phyloP scores from a whole-genome alignment of 306 rosid species.

The Malus fusca region DNA sequence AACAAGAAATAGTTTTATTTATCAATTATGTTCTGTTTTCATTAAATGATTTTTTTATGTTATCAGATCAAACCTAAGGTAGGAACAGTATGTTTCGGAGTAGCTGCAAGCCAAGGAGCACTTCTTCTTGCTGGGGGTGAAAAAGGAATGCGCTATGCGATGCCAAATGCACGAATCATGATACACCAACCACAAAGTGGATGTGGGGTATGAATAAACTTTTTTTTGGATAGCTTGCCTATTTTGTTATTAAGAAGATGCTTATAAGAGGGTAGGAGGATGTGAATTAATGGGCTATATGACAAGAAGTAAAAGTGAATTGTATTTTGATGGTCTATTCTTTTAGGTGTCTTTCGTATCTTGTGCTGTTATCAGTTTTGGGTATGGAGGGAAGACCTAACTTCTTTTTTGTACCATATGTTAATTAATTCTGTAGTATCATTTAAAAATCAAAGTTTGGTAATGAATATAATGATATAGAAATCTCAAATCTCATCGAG shows the following conservation, averaged over 20 bases:
- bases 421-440: background rate
- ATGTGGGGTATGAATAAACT: conserved; percentile 57
- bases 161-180: conserved; percentile 98
- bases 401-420: background rate
- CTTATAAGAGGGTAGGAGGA: background rate
- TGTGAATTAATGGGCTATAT: background rate
- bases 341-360: background rate
- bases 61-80: conserved; percentile 96
- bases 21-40: conserved; percentile 4
- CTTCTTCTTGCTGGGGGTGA: conserved; percentile 99
- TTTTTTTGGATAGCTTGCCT: background rate
- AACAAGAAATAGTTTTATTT: background rate
- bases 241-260: background rate
- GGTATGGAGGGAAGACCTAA: background rate
- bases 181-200: conserved; percentile 96
- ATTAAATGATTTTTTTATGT: conserved; percentile 15
- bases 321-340: background rate
- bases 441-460: background rate
- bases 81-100: conserved; percentile 88
- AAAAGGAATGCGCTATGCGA: conserved; percentile 93
- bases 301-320: background rate
- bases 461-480: background rate
- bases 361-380: background rate
- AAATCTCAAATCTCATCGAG: background rate
- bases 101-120: conserved; percentile 97